Conservation (phyloP, 2,329 filamentous ascomycete species). For the Madurella mycetomatis region DNA sequence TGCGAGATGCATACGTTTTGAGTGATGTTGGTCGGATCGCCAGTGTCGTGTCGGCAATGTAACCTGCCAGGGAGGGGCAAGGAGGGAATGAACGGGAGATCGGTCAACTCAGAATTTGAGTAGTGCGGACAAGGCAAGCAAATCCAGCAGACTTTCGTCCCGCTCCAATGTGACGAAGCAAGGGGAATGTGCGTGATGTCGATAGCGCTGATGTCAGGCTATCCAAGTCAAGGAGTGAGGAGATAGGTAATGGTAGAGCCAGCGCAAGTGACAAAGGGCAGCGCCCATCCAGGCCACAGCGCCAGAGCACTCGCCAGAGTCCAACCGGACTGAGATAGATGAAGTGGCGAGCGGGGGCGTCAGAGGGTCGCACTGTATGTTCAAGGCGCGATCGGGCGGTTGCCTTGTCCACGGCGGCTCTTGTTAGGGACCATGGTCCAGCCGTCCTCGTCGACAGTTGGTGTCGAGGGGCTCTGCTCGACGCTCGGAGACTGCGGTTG, state of each 20-base stretch:
- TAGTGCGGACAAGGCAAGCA: slow-evolving; percentile 1
- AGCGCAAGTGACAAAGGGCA: neutral
- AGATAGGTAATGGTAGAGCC: slow-evolving; percentile 4
- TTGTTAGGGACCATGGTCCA: slow-evolving; percentile 56
- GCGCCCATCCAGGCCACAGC: neutral
- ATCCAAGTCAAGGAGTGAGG: slow-evolving; percentile 21
- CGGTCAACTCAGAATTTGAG: slow-evolving; percentile 3
- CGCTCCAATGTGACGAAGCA: neutral
- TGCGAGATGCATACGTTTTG: slow-evolving; percentile 13
- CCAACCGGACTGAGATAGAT: neutral
- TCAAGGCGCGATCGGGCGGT: slow-evolving; percentile 20
- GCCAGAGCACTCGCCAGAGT: neutral
- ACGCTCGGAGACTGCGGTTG: slow-evolving; percentile 34
- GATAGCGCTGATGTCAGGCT: slow-evolving; percentile 15
- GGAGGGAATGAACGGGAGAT: slow-evolving; percentile 6
- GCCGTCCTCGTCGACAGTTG: slow-evolving; percentile 53
- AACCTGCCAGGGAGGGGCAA: neutral
- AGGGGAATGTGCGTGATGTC: slow-evolving; percentile 5
- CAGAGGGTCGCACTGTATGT: slow-evolving; percentile 14
- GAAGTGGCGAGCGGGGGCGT: neutral
- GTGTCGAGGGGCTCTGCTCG: slow-evolving; percentile 32
- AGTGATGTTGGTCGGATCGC: slow-evolving; percentile 10
- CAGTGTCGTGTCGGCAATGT: neutral
- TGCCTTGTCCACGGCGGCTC: slow-evolving; percentile 33
- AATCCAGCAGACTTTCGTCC: neutral